Conservation (phyloP, 768 basidiomycete species). For the Russula earlei region DNA sequence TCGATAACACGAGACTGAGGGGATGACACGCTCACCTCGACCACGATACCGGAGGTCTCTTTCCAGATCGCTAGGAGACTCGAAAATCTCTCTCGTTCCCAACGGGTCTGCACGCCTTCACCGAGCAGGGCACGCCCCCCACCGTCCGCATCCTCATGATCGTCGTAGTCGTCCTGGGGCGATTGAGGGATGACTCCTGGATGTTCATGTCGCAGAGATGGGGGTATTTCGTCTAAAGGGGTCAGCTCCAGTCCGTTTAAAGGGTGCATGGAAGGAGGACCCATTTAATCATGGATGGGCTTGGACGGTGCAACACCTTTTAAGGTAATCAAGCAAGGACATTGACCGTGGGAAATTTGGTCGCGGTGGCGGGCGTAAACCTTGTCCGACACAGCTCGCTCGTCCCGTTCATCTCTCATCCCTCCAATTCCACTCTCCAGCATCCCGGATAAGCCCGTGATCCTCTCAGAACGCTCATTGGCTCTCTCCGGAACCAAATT, state of each 20-base stretch:
- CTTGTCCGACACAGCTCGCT: constrained; percentile 20
- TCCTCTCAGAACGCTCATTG: not conserved
- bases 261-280: not conserved
- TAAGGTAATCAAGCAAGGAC: constrained; percentile 5
- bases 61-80: constrained; percentile 33
- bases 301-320: not conserved
- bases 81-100: constrained; percentile 21
- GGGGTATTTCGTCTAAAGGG: constrained; percentile 24
- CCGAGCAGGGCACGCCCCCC: constrained; percentile 39
- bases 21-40: constrained; percentile 44
- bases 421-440: not conserved
- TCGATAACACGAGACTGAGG: not conserved
- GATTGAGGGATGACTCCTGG: too few relatives aligned
- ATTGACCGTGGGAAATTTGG: constrained; percentile 16
- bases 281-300: not conserved
- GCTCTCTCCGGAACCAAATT: not conserved
- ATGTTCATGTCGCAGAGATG: constrained; percentile 24
- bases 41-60: constrained; percentile 51
- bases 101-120: constrained; percentile 25
- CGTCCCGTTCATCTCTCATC: not conserved
- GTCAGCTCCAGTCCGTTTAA: constrained; percentile 13
- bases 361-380: constrained; percentile 21
- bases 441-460: not conserved
- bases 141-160: constrained; percentile 27
- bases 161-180: constrained; percentile 10